A percentile compares a stretch with the other conserved stretches of the same genome.
phyloP scores from a whole-genome alignment of 2,329 filamentous ascomycete species.

The Aureobasidium melanogenum region DNA sequence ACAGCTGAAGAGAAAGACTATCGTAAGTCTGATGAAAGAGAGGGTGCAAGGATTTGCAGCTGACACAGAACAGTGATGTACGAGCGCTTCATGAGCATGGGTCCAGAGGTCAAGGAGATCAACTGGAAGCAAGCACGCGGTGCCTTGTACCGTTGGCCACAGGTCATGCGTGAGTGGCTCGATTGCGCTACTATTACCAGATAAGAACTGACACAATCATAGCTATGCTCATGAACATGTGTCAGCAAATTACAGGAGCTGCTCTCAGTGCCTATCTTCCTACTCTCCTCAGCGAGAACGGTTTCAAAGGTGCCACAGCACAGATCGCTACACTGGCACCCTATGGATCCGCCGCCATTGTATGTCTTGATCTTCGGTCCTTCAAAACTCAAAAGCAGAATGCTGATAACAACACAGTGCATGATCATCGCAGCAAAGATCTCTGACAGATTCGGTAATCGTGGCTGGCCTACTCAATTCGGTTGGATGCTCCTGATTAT shows the following conservation, averaged over 20 bases:
- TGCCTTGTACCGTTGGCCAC: constrained; percentile 14
- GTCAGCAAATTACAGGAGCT: constrained; percentile 14
- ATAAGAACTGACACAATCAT: background rate
- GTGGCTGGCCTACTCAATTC: constrained; percentile 14
- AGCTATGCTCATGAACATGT: constrained; percentile 15
- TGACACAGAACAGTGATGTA: constrained; percentile 13
- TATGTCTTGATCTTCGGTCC: too few relatives aligned
- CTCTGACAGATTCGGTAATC: constrained; percentile 11
- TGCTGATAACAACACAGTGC: background rate
- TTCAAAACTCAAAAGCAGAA: background rate
- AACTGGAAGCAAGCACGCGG: constrained; percentile 14
- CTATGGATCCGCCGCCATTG: constrained; percentile 10
- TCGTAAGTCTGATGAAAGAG: background rate
- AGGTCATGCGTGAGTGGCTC: constrained; percentile 12
- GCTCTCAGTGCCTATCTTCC: constrained; percentile 14
- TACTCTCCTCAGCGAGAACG: constrained; percentile 13
- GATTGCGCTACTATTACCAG: background rate
- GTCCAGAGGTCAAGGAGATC: constrained; percentile 13
- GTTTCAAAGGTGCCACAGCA: constrained; percentile 12
- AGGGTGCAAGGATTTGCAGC: background rate
- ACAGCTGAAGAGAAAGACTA: constrained; percentile 9
- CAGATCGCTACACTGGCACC: constrained; percentile 13
- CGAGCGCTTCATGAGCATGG: constrained; percentile 14
- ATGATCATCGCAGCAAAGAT: constrained; percentile 13
- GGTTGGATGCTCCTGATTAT: constrained; percentile 13